A percentile compares a stretch with the other conserved stretches of the same genome.
phyloP scores from a whole-genome alignment of 2,329 filamentous ascomycete genomes.

The Penicillium italicum region DNA sequence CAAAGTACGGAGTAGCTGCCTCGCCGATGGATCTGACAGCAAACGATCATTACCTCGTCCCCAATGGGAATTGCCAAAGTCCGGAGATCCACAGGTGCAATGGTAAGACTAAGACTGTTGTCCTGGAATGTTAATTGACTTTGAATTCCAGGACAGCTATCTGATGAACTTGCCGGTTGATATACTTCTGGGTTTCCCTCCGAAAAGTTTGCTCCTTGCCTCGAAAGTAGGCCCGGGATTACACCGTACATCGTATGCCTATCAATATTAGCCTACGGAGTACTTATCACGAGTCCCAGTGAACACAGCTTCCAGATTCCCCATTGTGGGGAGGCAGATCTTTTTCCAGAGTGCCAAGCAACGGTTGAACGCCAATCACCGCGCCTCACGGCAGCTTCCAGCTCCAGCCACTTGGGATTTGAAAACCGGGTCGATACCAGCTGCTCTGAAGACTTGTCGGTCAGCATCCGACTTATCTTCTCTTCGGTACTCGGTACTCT shows the following conservation, averaged over 20 bases:
- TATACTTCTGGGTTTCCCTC: neutral
- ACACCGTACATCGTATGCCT: neutral
- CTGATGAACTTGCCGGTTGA: neutral
- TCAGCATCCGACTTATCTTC: conserved; percentile 4
- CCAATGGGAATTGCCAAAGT: neutral
- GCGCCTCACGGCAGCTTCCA: neutral
- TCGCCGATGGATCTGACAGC: conserved; percentile 1
- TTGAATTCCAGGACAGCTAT: conserved; percentile 13
- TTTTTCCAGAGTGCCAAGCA: conserved; percentile 8
- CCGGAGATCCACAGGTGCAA: neutral
- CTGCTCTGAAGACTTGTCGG: conserved; percentile 4
- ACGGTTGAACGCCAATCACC: conserved; percentile 6
- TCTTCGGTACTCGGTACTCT: neutral
- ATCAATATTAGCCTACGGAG: neutral
- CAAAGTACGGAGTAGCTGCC: neutral
- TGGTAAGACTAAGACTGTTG: neutral
- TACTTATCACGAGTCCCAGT: neutral
- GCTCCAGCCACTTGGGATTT: neutral
- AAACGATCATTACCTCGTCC: neutral
- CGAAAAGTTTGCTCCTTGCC: conserved; percentile 5
- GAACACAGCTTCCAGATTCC: conserved; percentile 1
- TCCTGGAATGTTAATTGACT: conserved; percentile 11
- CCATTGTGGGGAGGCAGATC: conserved; percentile 18
- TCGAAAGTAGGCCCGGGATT: neutral
- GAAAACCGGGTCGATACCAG: neutral